Evolutionary conservation across 2,329 filamentous ascomycete genomes (phyloP), one percentile per base, ranked within the genome.

Genomic region (Colletotrichum abscissum): DNA sequence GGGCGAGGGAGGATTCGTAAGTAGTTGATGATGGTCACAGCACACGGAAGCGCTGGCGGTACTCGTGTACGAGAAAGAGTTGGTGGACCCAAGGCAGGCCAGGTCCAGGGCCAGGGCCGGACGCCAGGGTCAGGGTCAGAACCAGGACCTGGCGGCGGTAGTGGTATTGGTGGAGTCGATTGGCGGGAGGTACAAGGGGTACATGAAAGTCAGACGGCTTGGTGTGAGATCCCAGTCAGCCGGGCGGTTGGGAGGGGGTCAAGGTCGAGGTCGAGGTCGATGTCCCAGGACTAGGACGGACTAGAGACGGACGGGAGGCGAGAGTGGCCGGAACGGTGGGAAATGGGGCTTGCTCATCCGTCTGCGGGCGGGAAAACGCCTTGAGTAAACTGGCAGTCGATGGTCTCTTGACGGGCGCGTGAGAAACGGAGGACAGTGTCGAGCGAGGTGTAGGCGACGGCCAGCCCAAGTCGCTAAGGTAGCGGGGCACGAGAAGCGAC

Each of bases 131-230:
- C 70, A 73, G 70, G 70, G 70, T 38, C 60, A 69, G 66, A 28
- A 62, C 59, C 46, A 73, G 60, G 67, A 70, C 55, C 66, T 70
- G 60, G 28, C 67, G 66, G 70, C 60, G 56, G 67, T 65, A 73
- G 60, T 65, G 66, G 60, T 70, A 42, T 70, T 33, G 46, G 56
- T 70, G 70, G 70, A 62, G 69, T 65, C 60, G 70, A 60, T 73
- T 62, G 66, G 67, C 60, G 70, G 70, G 60, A 70, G 66, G 70
- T 69, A 70, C 67, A 73, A 70, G 67, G 70, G 67, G 70, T 73
- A 70, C 67, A 73, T 52, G 68, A 58, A 65, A 60, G 56, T 60
- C 67, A 49, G 67, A 65, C 55, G 70, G 67, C 42, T 57, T 57
- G 67, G 56, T 70, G 67, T 57, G 60, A 38, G 46, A 70, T 70